These are phyloP conservation scores for Eucalyptus shirleyi DNA, from an alignment of 345 rosid species.

Conservation along the genomic window DNA sequence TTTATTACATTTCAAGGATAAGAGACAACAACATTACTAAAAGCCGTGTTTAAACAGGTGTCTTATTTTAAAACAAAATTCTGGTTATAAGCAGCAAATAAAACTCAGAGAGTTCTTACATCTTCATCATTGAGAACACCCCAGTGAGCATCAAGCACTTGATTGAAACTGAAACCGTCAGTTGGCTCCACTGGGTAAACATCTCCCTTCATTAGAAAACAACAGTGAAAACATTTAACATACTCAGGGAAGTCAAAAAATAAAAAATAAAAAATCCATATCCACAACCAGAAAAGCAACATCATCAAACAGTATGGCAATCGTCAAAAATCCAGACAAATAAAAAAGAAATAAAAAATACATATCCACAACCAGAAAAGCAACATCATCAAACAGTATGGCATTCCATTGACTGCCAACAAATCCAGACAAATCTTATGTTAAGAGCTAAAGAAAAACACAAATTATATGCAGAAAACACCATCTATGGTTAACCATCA, in stretches of 20 bases:
- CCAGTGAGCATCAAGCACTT: slow-evolving; percentile 95
- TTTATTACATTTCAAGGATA: background rate
- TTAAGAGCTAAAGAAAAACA: background rate
- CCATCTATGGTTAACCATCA: background rate
- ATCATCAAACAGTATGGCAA: background rate
- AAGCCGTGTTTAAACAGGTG: background rate
- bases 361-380: background rate
- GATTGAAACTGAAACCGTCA: slow-evolving; percentile 23
- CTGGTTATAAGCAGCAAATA: background rate
- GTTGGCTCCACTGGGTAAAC: slow-evolving; percentile 88
- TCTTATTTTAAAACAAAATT: background rate
- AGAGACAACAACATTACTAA: background rate
- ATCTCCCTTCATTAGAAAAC: slow-evolving; percentile 49
- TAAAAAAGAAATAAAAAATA: background rate
- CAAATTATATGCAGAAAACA: background rate
- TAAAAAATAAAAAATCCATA: background rate
- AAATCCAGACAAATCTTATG: background rate
- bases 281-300: background rate
- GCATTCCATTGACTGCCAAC: background rate
- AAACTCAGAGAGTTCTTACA: slow-evolving; percentile 29
- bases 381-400: background rate
- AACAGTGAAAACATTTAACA: background rate
- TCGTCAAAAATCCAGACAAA: background rate
- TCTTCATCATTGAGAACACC: slow-evolving; percentile 83
- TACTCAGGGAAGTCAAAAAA: background rate